Evolutionary conservation across 495 filamentous ascomycete genomes (phyloP), one percentile per base, ranked within the genome.

Genomic region (Tuber microsphaerosporum): DNA sequence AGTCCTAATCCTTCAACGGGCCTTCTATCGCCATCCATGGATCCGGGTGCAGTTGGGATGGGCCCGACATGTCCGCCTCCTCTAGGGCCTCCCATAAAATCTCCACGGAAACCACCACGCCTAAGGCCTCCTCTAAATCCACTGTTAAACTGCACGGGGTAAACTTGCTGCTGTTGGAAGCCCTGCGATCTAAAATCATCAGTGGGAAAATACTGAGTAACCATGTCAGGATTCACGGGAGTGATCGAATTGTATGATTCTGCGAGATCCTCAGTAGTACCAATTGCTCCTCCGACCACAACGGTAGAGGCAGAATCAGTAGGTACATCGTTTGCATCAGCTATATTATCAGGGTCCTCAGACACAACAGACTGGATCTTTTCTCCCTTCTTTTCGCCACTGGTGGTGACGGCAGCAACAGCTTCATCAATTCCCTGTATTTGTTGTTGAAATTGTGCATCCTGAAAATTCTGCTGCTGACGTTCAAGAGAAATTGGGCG

Each of bases 1-100:
- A 86, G 85, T 19, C 88, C 89, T 79, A 81, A 39, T 69, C 71
- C 73, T 34, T 65, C 56, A 65, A 65, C 26, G 12, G 77, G 81
- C 14, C 75, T 75, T 74, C 75, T 77, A 72, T 84, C 81, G 65
- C 56, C 37, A 69, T 82, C 80, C 34, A 71, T 45, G 22, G 72
- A 71, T 61, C 77, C 73, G 72, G 78, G 70, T 39, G 78, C 76
- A 37, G 73, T 78, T 72, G 45, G 79, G 68, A 75, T 79, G 43
- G 74, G 73, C 56, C 73, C 71, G 42, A 44, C 48, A 56, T 73
- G 77, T 70, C 71, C 72, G 39, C 78, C 73, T 42, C 73, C 77
- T 34, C 71, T 81, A 31, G 42, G 48, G 42, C 72, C 69, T 51
- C 69, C 69, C 42, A 73, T 69, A 71, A 79, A 74, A 69, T 77